Evolutionary conservation across 306 rosid genomes (phyloP).

Genomic region (Cyamopsis tetragonoloba): DNA sequence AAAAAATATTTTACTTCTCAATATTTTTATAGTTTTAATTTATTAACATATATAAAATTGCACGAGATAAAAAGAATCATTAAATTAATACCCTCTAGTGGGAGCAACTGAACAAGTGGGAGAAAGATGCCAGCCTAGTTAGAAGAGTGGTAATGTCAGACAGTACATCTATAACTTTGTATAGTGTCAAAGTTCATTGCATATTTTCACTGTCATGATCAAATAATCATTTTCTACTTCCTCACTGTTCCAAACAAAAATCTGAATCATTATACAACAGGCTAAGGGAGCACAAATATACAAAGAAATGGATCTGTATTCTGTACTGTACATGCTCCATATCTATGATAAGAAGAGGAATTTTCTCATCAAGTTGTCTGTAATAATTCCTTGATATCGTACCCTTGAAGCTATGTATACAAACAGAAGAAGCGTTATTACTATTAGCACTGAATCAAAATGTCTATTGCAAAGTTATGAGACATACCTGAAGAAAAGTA

Average conservation of each 20-base stretch:
- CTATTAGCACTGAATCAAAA: slow-evolving; percentile 20
- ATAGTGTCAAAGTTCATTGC: not conserved
- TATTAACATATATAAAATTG: too few species aligned
- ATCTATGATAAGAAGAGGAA: slow-evolving; percentile 11
- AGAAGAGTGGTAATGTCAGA: not conserved
- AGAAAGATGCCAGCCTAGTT: not conserved
- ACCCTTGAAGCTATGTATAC: slow-evolving; percentile 76
- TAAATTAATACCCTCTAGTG: not conserved
- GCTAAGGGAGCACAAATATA: not conserved
- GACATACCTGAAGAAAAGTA: slow-evolving; percentile 76
- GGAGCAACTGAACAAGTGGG: not conserved
- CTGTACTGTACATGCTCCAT: slow-evolving; percentile 23
- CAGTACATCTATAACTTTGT: too few species aligned
- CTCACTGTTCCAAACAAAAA: not conserved
- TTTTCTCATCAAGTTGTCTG: slow-evolving; percentile 55
- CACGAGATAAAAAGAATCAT: too few species aligned
- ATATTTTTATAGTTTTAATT: too few species aligned
- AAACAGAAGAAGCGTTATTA: slow-evolving; percentile 24
- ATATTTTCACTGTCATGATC: not conserved
- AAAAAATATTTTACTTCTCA: too few species aligned
- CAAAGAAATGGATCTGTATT: slow-evolving; percentile 15
- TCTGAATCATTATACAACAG: slow-evolving; percentile 4
- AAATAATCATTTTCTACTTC: slow-evolving; percentile 1
- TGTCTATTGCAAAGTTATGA: not conserved
- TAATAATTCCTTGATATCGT: slow-evolving; percentile 91